Evolutionary conservation across 2,329 filamentous ascomycete genomes (phyloP), one percentile per base, ranked within the genome.

Genomic region (Canariomyces notabilis): DNA sequence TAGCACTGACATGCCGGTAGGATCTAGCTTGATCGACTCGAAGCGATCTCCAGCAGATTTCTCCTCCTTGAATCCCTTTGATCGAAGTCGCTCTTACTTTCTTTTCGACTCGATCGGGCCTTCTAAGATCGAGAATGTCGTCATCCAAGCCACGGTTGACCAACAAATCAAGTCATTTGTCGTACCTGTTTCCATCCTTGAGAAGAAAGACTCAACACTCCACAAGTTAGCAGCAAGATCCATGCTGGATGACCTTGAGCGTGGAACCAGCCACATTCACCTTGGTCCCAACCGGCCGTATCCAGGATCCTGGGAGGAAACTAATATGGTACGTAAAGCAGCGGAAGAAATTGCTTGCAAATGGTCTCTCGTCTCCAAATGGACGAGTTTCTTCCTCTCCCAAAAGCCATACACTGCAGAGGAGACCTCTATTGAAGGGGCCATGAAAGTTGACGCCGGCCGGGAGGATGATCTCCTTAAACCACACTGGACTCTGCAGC

Each of bases 331-430:
- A 6, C 31, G 43, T 5, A 36, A 38, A 6, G 44, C 49, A 22
- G 52, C 44, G 1, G 48, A 55, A 21, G 19, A 32, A n/a, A 42
- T 55, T 20, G 52, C 42, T 6, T 53, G 48, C 42, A 49, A 49
- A 23, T 55, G 50, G 50, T 44, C 44, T 2, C 41, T 55, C 14
- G 42, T 53, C 14, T 53, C 52, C 5, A 53, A 51, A 21, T 55
- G 52, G 52, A 55, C 50, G 1, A 55, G 51, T 42, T 48, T 59
- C 46, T 41, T 53, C 42, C 26, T 49, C 6, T 32, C 32, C 15
- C 46, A 54, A 36, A 49, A 51, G 20, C 35, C 41, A 18, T 36
- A 11, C n/a, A n/a, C n/a, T n/a, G n/a, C n/a, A n/a, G n/a, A n/a
- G n/a, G n/a, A n/a, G n/a, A n/a, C n/a, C n/a, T n/a, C n/a, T n/a